These are phyloP conservation scores for Warburgia ugandensis DNA, from an alignment of 164 flowering plant genomes.

Conservation along the genomic window DNA sequence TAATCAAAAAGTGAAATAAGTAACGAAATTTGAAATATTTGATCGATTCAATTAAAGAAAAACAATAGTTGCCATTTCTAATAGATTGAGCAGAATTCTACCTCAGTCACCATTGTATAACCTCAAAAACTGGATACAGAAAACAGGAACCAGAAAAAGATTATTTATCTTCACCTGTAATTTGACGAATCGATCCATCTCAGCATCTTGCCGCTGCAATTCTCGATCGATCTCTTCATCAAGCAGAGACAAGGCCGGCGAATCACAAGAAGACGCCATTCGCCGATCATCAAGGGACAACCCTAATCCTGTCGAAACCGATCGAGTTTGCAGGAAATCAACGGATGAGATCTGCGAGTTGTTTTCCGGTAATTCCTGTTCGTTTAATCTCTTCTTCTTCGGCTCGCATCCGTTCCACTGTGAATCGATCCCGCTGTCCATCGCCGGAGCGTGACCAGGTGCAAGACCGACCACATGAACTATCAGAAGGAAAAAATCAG, in stretches of 20 bases:
- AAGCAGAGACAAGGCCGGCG: constrained; percentile 38
- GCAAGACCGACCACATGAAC: constrained; percentile 40
- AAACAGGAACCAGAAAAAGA: no score
- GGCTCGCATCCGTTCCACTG: constrained; percentile 49
- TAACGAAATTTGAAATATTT: no score
- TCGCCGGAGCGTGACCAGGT: constrained; percentile 19
- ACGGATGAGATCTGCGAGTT: constrained; percentile 61
- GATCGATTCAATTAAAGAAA: no score
- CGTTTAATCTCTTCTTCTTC: constrained; percentile 49
- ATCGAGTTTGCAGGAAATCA: constrained; percentile 54
- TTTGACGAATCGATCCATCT: constrained; percentile 67
- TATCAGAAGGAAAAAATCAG: constrained; percentile 9
- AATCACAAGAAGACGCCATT: constrained; percentile 52
- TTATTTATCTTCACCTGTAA: constrained; percentile 39
- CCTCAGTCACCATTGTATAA: no score
- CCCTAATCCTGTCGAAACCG: constrained; percentile 85
- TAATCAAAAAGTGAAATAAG: no score
- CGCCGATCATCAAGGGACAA: constrained; percentile 66
- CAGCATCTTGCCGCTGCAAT: constrained; percentile 63
- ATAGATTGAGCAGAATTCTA: no score
- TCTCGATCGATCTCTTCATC: constrained; percentile 58
- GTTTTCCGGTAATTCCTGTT: constrained; percentile 65
- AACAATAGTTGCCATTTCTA: no score
- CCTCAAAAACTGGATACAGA: no score
- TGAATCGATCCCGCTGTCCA: constrained; percentile 42